Evolutionary conservation across 306 rosid genomes (phyloP), one percentile per base, ranked within the genome.

Genomic region (Myrica gale): DNA sequence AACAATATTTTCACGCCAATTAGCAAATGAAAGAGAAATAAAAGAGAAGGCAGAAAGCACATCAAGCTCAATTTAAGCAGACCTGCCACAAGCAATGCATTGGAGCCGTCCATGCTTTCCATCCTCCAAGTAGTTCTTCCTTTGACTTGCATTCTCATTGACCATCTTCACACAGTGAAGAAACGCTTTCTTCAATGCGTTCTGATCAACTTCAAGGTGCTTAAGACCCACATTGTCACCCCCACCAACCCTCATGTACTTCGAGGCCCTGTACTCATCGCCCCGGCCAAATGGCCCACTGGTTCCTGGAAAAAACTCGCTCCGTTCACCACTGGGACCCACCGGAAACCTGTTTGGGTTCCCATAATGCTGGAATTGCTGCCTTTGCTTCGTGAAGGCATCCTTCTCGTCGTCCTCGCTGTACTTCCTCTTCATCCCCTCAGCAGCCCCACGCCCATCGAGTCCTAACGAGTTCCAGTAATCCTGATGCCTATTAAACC

Each of bases 41-140:
- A 44, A 37, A 46, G 62, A 57, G 19, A 41, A 71, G 23, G 32
- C 56, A 52, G 41, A 11, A 79, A 50, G 32, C 52, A 79, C 15
- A 78, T 55, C 66, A 47, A 11, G 72, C 71, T 47, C 72, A 79
- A 72, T 17, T 71, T 56, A 69, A 81, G 50, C 88, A 83, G 79
- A 92, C 99, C 99, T 96, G 91, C 84, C 81, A 70, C 99, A 96
- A 76, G 90, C 99, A 82, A 86, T 53, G 71, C 99, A 96, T 21
- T 78, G 96, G 79, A 92, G 89, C 57, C 89, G 89, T 8, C 91
- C 93, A 32, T 83, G 88, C 77, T 90, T 92, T 50, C 96, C 97
- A 26, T 96, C 85, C 85, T 89, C 96, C 76, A 91, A 80, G 83
- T 80, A 92, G 82, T 26, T 83, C 87, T 89, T 96, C 88, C 80